These are phyloP conservation scores for Yarrowia sp. DNA, from an alignment of 805 yeast species.

Conservation along the genomic window DNA sequence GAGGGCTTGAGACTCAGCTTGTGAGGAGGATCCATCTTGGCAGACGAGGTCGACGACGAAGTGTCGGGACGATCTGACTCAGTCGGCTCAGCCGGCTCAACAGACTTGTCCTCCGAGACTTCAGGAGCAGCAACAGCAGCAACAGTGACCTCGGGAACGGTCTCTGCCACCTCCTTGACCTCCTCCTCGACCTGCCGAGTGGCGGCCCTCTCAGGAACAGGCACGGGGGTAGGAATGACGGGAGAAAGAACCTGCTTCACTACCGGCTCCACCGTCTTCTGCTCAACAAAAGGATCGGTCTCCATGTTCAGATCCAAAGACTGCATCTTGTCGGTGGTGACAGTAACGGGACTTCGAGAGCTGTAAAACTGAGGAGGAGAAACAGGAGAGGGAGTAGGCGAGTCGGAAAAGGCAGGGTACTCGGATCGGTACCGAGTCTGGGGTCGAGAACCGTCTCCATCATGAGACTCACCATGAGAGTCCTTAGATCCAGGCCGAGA, in stretches of 20 bases:
- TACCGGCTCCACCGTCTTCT: neutral
- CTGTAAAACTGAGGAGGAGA: slow-evolving; percentile 13
- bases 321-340: neutral
- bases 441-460: neutral
- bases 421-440: neutral
- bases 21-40: neutral
- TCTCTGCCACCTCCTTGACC: slow-evolving; percentile 4
- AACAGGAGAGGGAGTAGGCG: neutral
- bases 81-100: neutral
- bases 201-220: neutral
- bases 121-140: neutral
- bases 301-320: neutral
- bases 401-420: neutral
- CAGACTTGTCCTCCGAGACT: neutral
- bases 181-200: neutral
- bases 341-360: neutral
- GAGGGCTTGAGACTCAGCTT: neutral
- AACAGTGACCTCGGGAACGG: neutral
- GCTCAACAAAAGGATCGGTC: neutral
- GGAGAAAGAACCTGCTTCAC: neutral
- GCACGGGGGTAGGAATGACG: neutral
- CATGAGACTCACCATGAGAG: neutral
- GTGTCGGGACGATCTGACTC: neutral
- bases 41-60: neutral
- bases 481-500: neutral